A percentile compares a stretch with the other conserved stretches of the same genome.
These are phyloP conservation scores for Mycena metata DNA, from an alignment of 768 basidiomycete genomes.

Conservation along the genomic window DNA sequence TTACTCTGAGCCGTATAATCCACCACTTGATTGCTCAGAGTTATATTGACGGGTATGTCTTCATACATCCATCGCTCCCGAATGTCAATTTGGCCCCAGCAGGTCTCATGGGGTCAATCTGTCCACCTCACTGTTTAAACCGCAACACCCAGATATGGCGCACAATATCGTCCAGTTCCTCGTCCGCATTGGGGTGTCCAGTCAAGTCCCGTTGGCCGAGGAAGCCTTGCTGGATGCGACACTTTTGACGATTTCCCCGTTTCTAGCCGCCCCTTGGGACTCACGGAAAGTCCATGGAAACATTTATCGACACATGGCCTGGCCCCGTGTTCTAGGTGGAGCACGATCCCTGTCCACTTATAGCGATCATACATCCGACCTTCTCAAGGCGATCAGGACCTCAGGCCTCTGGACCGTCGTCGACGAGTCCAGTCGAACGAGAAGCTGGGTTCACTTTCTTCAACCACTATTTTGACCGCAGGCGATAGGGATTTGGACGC, in stretches of 20 bases:
- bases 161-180: conserved; percentile 2
- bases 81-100: not conserved
- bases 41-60: not conserved
- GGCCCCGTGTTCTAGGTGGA: not conserved
- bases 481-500: too few species aligned
- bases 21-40: conserved; percentile 2
- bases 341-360: not conserved
- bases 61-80: not conserved
- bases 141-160: not conserved
- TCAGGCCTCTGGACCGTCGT: not conserved
- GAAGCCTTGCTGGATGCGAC: not conserved
- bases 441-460: conserved; percentile 9
- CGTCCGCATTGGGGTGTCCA: not conserved
- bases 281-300: not conserved
- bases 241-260: conserved; percentile 4
- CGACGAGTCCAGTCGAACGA: not conserved
- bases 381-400: not conserved
- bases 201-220: not conserved
- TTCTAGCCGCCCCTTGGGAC: not conserved
- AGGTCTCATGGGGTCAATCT: not conserved
- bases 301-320: not conserved
- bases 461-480: conserved; percentile 5
- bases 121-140: not conserved
- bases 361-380: not conserved
- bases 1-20: not conserved